These are phyloP conservation scores for Coleophoma eucalyptorum DNA, from an alignment of 2,329 filamentous ascomycete species.

Conservation along the genomic window DNA sequence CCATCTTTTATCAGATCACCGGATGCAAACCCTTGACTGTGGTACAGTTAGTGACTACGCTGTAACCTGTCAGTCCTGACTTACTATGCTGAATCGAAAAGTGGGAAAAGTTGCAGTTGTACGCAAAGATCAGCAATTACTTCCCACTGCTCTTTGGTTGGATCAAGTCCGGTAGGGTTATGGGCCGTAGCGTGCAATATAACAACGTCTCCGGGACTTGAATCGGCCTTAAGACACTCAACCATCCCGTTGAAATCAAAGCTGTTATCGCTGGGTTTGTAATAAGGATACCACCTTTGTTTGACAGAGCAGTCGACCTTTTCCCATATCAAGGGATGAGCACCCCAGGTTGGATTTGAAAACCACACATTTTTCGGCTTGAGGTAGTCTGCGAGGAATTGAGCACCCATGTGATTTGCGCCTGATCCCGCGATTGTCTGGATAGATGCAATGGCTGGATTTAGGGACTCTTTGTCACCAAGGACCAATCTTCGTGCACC, in stretches of 20 bases:
- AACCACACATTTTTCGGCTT: constrained; percentile 29
- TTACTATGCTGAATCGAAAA: constrained; percentile 27
- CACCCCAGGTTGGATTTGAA: constrained; percentile 35
- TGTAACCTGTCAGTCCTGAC: neutral
- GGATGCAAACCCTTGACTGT: constrained; percentile 20
- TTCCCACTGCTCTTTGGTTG: constrained; percentile 25
- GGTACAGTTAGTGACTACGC: neutral
- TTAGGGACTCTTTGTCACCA: neutral
- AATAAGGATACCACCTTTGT: constrained; percentile 27
- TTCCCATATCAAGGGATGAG: constrained; percentile 31
- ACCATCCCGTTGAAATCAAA: constrained; percentile 24
- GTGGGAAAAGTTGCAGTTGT: constrained; percentile 16
- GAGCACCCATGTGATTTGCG: constrained; percentile 30
- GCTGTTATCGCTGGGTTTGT: constrained; percentile 25
- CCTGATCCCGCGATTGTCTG: constrained; percentile 36
- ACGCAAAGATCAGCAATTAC: constrained; percentile 17
- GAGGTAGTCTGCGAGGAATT: constrained; percentile 13
- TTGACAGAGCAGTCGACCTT: constrained; percentile 26
- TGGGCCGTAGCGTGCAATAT: constrained; percentile 37
- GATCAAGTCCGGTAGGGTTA: constrained; percentile 37
- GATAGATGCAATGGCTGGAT: constrained; percentile 23
- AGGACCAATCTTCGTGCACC: constrained; percentile 10
- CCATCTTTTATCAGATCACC: constrained; percentile 23
- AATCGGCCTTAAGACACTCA: constrained; percentile 18
- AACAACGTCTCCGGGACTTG: constrained; percentile 19